Conservation (phyloP, 768 basidiomycete species). For the Cystofilobasidium macerans region DNA sequence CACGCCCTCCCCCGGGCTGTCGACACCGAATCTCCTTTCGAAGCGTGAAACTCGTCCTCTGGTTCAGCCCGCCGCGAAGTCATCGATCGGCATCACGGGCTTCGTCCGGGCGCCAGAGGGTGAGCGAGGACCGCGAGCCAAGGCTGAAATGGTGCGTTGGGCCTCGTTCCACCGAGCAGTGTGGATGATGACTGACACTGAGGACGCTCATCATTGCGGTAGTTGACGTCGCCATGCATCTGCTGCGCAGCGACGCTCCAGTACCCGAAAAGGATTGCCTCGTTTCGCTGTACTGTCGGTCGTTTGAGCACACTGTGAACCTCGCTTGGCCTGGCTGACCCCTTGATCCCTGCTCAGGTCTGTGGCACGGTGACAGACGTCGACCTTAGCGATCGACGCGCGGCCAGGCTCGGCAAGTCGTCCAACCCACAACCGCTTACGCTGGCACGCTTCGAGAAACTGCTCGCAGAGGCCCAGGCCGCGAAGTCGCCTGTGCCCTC, state of each 20-base stretch:
- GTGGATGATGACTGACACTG: too few relatives aligned
- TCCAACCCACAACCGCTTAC: conserved; percentile 23
- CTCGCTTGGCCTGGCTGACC: too few relatives aligned
- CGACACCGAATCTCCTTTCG: conserved; percentile 9
- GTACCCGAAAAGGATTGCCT: conserved; percentile 7
- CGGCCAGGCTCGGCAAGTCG: conserved; percentile 7
- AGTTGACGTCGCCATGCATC: conserved; percentile 21
- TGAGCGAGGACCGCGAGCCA: conserved; percentile 1
- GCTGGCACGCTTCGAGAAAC: conserved; percentile 4
- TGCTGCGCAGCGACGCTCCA: conserved; percentile 22
- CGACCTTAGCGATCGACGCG: conserved; percentile 7
- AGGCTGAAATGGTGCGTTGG: neutral
- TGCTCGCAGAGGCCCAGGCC: conserved; percentile 7
- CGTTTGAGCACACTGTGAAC: neutral
- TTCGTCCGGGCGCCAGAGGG: conserved; percentile 20
- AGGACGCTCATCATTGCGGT: neutral
- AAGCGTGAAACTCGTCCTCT: conserved; percentile 13
- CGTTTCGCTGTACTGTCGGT: conserved; percentile 16
- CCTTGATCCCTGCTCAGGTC: neutral
- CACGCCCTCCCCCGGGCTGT: neutral
- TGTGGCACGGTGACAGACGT: conserved; percentile 26
- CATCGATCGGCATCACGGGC: conserved; percentile 13
- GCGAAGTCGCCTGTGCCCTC: conserved; percentile 1
- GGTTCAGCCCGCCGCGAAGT: neutral
- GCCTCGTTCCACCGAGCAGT: neutral